phyloP scores from a whole-genome alignment of 148 eudicot species.

The Vaccinium darrowii region DNA sequence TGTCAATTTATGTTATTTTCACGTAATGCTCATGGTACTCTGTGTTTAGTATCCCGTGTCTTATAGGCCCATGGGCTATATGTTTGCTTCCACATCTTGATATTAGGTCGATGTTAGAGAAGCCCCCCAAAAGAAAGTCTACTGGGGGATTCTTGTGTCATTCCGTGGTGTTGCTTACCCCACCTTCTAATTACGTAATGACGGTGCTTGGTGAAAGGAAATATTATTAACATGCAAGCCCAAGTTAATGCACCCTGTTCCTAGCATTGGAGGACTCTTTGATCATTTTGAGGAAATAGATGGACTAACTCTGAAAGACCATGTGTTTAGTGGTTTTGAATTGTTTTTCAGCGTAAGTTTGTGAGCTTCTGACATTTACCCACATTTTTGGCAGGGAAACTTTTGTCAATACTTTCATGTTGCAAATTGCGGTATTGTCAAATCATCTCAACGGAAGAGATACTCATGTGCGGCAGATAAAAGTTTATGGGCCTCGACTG shows the following conservation, averaged over 20 bases:
- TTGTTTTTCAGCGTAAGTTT: background rate
- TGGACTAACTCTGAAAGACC: too few species aligned
- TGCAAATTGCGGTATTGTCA: constrained; percentile 77
- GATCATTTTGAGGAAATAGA: background rate
- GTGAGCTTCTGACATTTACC: background rate
- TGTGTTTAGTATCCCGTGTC: background rate
- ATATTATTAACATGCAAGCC: background rate
- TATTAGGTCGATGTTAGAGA: background rate
- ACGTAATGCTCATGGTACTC: background rate
- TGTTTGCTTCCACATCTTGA: background rate
- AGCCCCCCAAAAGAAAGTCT: background rate
- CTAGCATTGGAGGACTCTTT: background rate
- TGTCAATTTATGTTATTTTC: background rate
- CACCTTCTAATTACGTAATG: background rate
- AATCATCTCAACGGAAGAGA: constrained; percentile 94
- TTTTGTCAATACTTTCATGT: constrained; percentile 89
- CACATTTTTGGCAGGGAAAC: constrained; percentile 62
- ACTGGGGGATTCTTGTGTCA: background rate
- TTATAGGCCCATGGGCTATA: background rate
- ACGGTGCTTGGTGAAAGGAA: background rate
- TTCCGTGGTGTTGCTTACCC: background rate
- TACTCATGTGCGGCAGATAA: constrained; percentile 91
- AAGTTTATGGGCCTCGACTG: constrained; percentile 94
- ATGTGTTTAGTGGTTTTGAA: background rate
- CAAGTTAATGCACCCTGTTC: background rate